phyloP scores from a whole-genome alignment of 2,329 filamentous ascomycete genomes.

The Monilinia polystroma region DNA sequence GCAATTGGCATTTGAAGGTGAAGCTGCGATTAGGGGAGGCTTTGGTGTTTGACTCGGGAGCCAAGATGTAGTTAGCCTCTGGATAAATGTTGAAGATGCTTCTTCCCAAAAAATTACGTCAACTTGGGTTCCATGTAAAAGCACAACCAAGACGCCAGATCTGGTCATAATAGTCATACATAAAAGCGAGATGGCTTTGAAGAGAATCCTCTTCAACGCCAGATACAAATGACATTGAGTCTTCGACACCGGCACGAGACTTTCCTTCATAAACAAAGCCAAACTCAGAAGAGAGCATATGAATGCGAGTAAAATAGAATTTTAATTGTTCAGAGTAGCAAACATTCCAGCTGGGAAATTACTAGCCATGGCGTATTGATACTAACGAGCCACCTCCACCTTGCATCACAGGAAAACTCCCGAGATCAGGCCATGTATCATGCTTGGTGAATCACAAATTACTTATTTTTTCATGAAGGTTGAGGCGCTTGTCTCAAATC shows the following conservation, averaged over 20 bases:
- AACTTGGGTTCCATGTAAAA: conserved; percentile 10
- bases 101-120: background rate
- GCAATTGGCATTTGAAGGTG: background rate
- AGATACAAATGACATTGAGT: background rate
- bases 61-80: conserved; percentile 3
- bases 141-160: conserved; percentile 1
- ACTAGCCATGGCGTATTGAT: conserved; percentile 12
- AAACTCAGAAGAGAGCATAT: background rate
- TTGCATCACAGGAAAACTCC: conserved; percentile 16
- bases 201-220: background rate
- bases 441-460: conserved; percentile 8
- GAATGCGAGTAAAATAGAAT: background rate
- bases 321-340: background rate
- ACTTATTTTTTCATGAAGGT: background rate
- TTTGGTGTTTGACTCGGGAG: conserved; percentile 8
- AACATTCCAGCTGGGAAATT: conserved; percentile 16
- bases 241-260: conserved; percentile 1
- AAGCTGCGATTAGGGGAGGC: background rate
- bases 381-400: conserved; percentile 14
- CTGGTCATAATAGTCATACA: conserved; percentile 7
- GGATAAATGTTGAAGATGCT: conserved; percentile 7
- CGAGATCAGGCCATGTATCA: background rate
- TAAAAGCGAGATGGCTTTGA: conserved; percentile 6
- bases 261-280: conserved; percentile 14
- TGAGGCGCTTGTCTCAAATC: conserved; percentile 17